These are phyloP conservation scores for Penicillium rolfsii DNA, from an alignment of 2,329 filamentous ascomycete species.

Conservation along the genomic window DNA sequence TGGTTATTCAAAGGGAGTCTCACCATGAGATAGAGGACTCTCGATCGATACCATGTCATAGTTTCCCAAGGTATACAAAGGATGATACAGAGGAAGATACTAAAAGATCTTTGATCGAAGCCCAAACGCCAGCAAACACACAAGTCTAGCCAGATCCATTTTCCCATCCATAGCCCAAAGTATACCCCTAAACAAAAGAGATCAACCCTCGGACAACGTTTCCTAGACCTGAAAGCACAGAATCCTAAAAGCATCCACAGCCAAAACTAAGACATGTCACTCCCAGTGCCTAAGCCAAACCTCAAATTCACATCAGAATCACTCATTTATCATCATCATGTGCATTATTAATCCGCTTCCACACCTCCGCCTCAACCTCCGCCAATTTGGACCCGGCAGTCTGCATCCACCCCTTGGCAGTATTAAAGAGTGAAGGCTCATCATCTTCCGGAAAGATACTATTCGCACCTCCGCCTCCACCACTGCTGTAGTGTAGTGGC, in stretches of 20 bases:
- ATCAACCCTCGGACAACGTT: neutral
- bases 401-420: slow-evolving; percentile 49
- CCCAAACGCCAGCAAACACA: neutral
- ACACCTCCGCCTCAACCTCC: slow-evolving; percentile 52
- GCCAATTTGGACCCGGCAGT: slow-evolving; percentile 46
- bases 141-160: neutral
- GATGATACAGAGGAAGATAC: neutral
- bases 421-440: slow-evolving; percentile 43
- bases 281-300: neutral
- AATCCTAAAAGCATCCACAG: neutral
- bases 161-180: neutral
- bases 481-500: slow-evolving; percentile 17
- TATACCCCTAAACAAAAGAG: neutral
- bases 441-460: slow-evolving; percentile 31
- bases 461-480: slow-evolving; percentile 20
- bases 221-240: neutral
- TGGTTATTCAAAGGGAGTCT: too few relatives aligned
- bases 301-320: neutral
- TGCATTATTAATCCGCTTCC: slow-evolving; percentile 51
- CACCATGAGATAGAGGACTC: too few relatives aligned
- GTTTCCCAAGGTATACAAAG: too few relatives aligned
- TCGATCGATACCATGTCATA: too few relatives aligned
- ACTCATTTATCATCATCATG: slow-evolving; percentile 33
- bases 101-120: neutral
- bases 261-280: neutral